Conservation (phyloP, 2,329 filamentous ascomycete species). For the Aureobasidium sp. region DNA sequence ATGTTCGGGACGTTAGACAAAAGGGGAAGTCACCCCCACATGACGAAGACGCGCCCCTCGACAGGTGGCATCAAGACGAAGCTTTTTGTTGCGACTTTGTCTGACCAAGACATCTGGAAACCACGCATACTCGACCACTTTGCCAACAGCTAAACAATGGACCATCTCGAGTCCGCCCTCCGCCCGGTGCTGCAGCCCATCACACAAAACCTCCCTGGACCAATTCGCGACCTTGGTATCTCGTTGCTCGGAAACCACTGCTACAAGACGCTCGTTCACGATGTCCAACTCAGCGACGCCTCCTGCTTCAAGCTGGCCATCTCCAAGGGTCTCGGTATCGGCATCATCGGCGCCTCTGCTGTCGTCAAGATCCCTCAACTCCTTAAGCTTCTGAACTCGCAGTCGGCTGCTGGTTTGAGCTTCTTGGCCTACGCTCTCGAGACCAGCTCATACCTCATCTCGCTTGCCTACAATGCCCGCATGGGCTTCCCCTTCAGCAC, state of each 20-base stretch:
- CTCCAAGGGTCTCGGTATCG: slow-evolving; percentile 86
- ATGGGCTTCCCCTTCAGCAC: slow-evolving; percentile 93
- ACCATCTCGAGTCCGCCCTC: slow-evolving; percentile 35
- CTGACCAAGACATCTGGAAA: neutral
- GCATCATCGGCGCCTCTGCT: slow-evolving; percentile 81
- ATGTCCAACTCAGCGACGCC: slow-evolving; percentile 68
- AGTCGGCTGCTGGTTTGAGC: slow-evolving; percentile 73
- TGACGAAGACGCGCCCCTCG: neutral
- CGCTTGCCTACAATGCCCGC: slow-evolving; percentile 84
- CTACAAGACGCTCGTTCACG: slow-evolving; percentile 77
- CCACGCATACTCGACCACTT: neutral
- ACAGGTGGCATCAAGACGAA: neutral
- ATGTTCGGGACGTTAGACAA: neutral
- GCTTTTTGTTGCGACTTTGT: neutral
- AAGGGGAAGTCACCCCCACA: slow-evolving; percentile 7
- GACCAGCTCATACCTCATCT: slow-evolving; percentile 78
- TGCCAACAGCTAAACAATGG: slow-evolving; percentile 27
- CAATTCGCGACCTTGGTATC: slow-evolving; percentile 64
- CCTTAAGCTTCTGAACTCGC: slow-evolving; percentile 75
- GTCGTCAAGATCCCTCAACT: slow-evolving; percentile 98
- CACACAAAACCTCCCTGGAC: slow-evolving; percentile 50
- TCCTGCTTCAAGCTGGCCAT: slow-evolving; percentile 82
- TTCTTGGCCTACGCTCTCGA: slow-evolving; percentile 92
- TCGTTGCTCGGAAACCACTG: slow-evolving; percentile 73
- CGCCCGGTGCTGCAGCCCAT: slow-evolving; percentile 36